Conservation (phyloP, 805 yeast genomes). For the Candida adriatica region DNA sequence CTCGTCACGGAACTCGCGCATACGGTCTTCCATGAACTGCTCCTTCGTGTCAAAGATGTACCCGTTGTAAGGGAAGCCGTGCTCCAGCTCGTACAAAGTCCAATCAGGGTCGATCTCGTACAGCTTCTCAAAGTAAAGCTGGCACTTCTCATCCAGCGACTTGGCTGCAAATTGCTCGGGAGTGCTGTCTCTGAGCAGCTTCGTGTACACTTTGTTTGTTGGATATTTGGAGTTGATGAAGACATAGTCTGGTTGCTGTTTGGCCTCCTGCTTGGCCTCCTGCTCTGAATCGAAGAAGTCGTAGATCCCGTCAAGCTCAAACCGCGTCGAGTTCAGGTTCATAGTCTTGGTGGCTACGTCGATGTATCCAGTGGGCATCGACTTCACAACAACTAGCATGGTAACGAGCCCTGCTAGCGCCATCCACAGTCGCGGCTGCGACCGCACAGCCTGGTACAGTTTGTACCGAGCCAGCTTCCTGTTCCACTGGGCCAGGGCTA, state of each 20-base stretch:
- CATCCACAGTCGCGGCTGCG: no score
- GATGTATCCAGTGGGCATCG: no score
- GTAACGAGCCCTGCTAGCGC: no score
- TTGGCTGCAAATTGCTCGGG: slow-evolving; percentile 14
- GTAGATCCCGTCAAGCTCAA: slow-evolving; percentile 2
- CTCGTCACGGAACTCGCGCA: slow-evolving; percentile 12
- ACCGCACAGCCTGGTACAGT: no score
- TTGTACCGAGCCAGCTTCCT: no score
- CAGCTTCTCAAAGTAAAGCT: slow-evolving; percentile 15
- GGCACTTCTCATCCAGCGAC: slow-evolving; percentile 14
- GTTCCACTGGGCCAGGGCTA: no score
- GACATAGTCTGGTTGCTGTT: slow-evolving; percentile 7
- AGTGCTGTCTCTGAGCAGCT: slow-evolving; percentile 8
- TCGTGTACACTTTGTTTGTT: slow-evolving; percentile 14
- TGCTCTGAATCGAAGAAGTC: slow-evolving; percentile 4
- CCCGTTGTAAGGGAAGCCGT: slow-evolving; percentile 15
- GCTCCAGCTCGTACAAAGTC: slow-evolving; percentile 18
- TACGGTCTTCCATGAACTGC: slow-evolving; percentile 13
- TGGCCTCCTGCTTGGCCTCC: neutral
- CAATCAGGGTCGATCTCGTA: slow-evolving; percentile 19
- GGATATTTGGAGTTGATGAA: slow-evolving; percentile 20
- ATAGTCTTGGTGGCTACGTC: no score
- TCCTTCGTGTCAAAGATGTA: slow-evolving; percentile 22
- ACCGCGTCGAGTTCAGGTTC: no score
- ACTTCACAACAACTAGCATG: no score